A percentile compares a stretch with the other conserved stretches of the same genome.
phyloP scores from a whole-genome alignment of 2,329 filamentous ascomycete genomes.

The Colletotrichum shisoi region DNA sequence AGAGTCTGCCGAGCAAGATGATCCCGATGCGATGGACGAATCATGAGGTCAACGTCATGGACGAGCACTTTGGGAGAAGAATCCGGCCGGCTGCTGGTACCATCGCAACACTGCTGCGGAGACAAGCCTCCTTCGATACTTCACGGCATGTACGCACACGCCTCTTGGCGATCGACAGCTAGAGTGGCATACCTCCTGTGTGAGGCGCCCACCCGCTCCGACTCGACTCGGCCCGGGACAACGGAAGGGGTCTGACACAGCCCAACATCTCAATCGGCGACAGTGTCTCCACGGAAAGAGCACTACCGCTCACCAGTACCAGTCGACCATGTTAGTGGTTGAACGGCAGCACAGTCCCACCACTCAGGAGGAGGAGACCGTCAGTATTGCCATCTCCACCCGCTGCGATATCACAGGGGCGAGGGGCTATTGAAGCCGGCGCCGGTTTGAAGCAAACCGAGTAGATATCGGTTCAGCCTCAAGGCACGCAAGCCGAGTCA shows the following conservation, averaged over 20 bases:
- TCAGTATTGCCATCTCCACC: not conserved
- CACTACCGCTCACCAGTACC: too few relatives aligned
- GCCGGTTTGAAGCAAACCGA: too few relatives aligned
- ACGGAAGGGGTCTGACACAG: not conserved
- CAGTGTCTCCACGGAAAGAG: not conserved
- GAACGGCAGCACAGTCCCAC: not conserved
- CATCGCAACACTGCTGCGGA: not conserved
- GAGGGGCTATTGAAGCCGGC: not conserved
- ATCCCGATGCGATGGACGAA: slow-evolving; percentile 35
- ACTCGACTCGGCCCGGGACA: not conserved
- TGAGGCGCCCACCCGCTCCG: too few relatives aligned
- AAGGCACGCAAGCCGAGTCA: not conserved
- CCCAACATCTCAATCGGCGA: not conserved
- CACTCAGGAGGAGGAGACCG: not conserved
- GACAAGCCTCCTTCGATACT: not conserved
- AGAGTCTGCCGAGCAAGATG: slow-evolving; percentile 23
- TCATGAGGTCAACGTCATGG: slow-evolving; percentile 15
- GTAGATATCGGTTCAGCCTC: not conserved
- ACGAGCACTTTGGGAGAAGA: not conserved
- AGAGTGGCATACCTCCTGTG: not conserved
- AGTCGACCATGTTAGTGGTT: not conserved
- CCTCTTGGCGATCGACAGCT: not conserved
- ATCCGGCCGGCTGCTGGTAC: not conserved
- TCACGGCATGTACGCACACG: not conserved
- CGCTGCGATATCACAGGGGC: not conserved